Evolutionary conservation across 1,284 basidiomycete species (phyloP).

Genomic region (Moesziomyces aphidis): DNA sequence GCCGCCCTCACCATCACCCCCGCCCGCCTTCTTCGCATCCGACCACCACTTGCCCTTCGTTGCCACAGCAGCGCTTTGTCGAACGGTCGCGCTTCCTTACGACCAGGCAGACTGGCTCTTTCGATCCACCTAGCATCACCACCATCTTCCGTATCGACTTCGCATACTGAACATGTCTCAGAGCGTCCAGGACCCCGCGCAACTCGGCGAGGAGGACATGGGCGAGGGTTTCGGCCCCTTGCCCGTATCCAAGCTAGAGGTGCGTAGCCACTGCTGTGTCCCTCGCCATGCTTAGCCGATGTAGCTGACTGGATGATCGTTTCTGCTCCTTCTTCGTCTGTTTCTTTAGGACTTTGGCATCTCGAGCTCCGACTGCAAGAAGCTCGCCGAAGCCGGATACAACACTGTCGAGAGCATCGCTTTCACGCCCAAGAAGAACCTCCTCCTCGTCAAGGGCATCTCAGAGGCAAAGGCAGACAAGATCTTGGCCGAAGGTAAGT

Average conservation of each 20-base stretch:
- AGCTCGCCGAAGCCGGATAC: slow-evolving; percentile 90
- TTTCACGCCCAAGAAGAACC: slow-evolving; percentile 94
- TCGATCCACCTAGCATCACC: not conserved
- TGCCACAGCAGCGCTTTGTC: too few species aligned
- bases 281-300: not conserved
- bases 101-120: not conserved
- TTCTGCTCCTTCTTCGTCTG: not conserved
- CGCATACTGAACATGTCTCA: slow-evolving; percentile 26
- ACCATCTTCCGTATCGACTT: not conserved
- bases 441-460: slow-evolving; percentile 94
- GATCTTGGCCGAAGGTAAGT: slow-evolving; percentile 86
- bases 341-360: slow-evolving; percentile 83
- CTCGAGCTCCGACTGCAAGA: slow-evolving; percentile 91
- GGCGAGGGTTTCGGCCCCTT: slow-evolving; percentile 57
- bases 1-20: too few species aligned
- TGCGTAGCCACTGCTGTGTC: slow-evolving; percentile 11
- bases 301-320: not conserved
- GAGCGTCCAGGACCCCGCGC: slow-evolving; percentile 30
- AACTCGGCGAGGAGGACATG: slow-evolving; percentile 44
- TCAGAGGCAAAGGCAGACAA: slow-evolving; percentile 98
- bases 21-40: too few species aligned
- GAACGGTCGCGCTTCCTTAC: not conserved
- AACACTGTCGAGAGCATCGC: slow-evolving; percentile 96
- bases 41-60: too few species aligned
- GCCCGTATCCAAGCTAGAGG: slow-evolving; percentile 60